Conservation (phyloP, 805 yeast species). For the Candida dajiaensis region DNA sequence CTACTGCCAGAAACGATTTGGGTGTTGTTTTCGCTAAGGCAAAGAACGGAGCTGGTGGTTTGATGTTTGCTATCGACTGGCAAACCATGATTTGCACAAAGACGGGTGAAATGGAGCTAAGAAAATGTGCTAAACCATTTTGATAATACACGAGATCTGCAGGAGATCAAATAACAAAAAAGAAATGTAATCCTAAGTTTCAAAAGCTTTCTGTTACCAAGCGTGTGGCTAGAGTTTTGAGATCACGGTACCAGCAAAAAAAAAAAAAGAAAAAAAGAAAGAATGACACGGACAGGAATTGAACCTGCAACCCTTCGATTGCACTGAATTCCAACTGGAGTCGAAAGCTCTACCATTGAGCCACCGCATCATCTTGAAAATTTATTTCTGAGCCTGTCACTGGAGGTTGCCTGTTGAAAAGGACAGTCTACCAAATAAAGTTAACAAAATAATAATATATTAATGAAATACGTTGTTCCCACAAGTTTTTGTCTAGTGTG, state of each 20-base stretch:
- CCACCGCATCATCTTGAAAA: slow-evolving; percentile 52
- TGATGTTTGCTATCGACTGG: slow-evolving; percentile 92
- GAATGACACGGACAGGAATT: slow-evolving; percentile 76
- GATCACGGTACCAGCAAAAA: too few species aligned
- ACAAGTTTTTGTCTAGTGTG: too few species aligned
- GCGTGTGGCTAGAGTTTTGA: too few species aligned
- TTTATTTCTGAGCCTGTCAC: neutral
- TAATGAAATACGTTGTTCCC: too few species aligned
- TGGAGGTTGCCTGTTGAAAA: neutral
- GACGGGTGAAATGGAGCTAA: slow-evolving; percentile 66
- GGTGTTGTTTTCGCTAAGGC: slow-evolving; percentile 90
- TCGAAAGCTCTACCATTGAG: slow-evolving; percentile 79
- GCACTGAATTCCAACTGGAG: slow-evolving; percentile 48
- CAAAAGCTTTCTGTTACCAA: too few species aligned
- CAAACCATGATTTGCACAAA: slow-evolving; percentile 80
- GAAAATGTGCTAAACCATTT: slow-evolving; percentile 93
- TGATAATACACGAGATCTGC: too few species aligned
- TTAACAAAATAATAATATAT: too few species aligned
- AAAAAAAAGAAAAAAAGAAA: slow-evolving; percentile 25
- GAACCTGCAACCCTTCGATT: slow-evolving; percentile 85
- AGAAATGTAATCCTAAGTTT: too few species aligned
- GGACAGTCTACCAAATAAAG: neutral
- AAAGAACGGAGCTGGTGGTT: slow-evolving; percentile 57
- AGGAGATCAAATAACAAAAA: too few species aligned
- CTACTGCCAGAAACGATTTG: slow-evolving; percentile 84